Conservation (phyloP, 768 basidiomycete species). For the Phylloporus sp. region DNA sequence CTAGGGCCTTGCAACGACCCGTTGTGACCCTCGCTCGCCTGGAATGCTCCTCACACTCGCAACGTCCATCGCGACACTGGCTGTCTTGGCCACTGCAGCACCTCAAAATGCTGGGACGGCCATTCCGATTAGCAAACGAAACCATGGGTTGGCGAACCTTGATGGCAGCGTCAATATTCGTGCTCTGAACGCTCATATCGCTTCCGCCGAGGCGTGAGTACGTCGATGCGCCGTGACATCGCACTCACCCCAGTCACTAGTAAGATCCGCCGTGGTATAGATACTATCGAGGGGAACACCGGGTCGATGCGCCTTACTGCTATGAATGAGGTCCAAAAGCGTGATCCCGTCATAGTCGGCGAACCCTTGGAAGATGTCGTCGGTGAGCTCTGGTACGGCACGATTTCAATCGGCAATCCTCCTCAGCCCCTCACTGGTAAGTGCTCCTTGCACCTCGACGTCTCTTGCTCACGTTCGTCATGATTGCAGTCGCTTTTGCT, state of each 20-base stretch:
- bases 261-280: slow-evolving; percentile 4
- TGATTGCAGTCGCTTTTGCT: no score
- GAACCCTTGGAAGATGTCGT: not conserved
- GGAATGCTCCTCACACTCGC: slow-evolving; percentile 10
- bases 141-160: not conserved
- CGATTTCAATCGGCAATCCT: slow-evolving; percentile 5
- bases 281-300: slow-evolving; percentile 1
- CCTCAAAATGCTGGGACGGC: not conserved
- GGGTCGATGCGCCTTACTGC: not conserved
- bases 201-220: slow-evolving; percentile 10
- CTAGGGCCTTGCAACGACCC: no score
- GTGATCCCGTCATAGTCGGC: not conserved
- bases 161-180: slow-evolving; percentile 3
- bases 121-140: slow-evolving; percentile 10
- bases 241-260: not conserved
- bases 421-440: slow-evolving; percentile 4
- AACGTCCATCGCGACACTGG: slow-evolving; percentile 3
- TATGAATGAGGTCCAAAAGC: not conserved
- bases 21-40: not conserved
- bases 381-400: slow-evolving; percentile 7
- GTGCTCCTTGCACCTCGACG: not conserved
- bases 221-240: not conserved
- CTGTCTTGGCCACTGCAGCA: slow-evolving; percentile 7
- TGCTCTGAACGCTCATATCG: slow-evolving; percentile 9
- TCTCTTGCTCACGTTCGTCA: no score